Conservation (phyloP, 768 basidiomycete species). For the Fomitopsis pulvina region DNA sequence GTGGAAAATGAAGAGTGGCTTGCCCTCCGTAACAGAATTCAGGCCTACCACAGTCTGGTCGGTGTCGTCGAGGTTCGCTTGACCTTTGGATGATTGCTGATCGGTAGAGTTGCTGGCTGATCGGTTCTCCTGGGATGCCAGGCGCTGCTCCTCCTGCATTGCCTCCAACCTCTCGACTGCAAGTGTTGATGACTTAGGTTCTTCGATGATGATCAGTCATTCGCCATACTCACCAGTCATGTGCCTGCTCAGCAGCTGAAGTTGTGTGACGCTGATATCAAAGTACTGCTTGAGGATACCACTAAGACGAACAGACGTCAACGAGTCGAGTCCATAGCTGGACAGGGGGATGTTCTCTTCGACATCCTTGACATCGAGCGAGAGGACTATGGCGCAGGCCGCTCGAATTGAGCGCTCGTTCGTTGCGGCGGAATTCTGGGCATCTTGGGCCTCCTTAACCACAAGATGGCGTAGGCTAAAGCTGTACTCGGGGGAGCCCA, state of each 20-base stretch:
- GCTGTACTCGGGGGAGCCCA: slow-evolving; percentile 3
- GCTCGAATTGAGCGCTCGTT: slow-evolving; percentile 5
- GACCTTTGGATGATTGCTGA: neutral
- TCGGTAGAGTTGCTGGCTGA: neutral
- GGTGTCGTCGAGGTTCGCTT: neutral
- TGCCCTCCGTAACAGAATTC: slow-evolving; percentile 3
- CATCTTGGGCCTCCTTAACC: slow-evolving; percentile 5
- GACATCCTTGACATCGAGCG: slow-evolving; percentile 2
- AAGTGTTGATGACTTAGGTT: too few relatives aligned
- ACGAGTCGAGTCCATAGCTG: slow-evolving; percentile 6
- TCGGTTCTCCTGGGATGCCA: too few relatives aligned
- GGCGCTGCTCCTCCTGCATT: too few relatives aligned
- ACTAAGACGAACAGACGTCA: slow-evolving; percentile 7
- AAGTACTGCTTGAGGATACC: slow-evolving; percentile 3
- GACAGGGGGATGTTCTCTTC: slow-evolving; percentile 6
- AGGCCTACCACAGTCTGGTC: slow-evolving; percentile 4
- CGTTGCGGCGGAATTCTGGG: neutral
- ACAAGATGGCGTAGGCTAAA: slow-evolving; percentile 3
- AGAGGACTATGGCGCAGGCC: slow-evolving; percentile 6
- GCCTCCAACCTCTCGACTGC: slow-evolving; percentile 1
- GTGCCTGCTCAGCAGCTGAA: slow-evolving; percentile 5
- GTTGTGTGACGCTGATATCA: slow-evolving; percentile 5
- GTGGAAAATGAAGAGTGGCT: slow-evolving; percentile 10
- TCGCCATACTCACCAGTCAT: slow-evolving; percentile 5
- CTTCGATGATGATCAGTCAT: too few relatives aligned